Evolutionary conservation across 2,329 filamentous ascomycete species (phyloP).

Genomic region (Ascomycota sp.): DNA sequence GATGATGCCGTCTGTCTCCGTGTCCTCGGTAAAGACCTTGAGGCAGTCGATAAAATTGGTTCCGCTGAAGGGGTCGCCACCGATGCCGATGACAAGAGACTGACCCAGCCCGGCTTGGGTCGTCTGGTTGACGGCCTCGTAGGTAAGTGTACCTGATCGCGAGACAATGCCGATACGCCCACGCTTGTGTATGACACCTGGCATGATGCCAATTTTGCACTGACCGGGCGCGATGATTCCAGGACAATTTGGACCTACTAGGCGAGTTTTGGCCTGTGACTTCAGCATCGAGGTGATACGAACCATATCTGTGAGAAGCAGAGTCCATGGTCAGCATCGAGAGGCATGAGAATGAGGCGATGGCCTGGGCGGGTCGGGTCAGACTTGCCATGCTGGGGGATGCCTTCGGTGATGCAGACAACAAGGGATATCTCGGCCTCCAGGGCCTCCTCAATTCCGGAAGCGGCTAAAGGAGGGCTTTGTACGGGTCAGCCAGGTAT

Average conservation of each 20-base stretch:
- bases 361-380: no score
- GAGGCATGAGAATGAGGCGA: no score
- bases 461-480: constrained; percentile 74
- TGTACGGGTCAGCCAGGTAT: constrained; percentile 9
- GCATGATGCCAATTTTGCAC: constrained; percentile 99
- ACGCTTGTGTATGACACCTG: constrained; percentile 98
- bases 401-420: constrained; percentile 95
- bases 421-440: constrained; percentile 79
- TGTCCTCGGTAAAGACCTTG: constrained; percentile 84
- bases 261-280: constrained; percentile 86
- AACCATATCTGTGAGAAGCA: constrained; percentile 57
- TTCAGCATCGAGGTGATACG: constrained; percentile 96
- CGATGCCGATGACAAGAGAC: constrained; percentile 93
- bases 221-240: constrained; percentile 86
- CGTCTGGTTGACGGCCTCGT: constrained; percentile 99
- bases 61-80: constrained; percentile 93
- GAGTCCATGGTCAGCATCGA: constrained; percentile 3
- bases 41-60: constrained; percentile 99
- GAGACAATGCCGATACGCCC: constrained; percentile 97
- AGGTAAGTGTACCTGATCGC: constrained; percentile 90
- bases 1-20: constrained; percentile 96
- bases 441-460: constrained; percentile 91
- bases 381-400: constrained; percentile 72
- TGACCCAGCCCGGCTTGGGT: constrained; percentile 91
- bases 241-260: constrained; percentile 94